Evolutionary conservation across 2,329 filamentous ascomycete genomes (phyloP), one percentile per base, ranked within the genome.

Genomic region (Lojkania enalia): DNA sequence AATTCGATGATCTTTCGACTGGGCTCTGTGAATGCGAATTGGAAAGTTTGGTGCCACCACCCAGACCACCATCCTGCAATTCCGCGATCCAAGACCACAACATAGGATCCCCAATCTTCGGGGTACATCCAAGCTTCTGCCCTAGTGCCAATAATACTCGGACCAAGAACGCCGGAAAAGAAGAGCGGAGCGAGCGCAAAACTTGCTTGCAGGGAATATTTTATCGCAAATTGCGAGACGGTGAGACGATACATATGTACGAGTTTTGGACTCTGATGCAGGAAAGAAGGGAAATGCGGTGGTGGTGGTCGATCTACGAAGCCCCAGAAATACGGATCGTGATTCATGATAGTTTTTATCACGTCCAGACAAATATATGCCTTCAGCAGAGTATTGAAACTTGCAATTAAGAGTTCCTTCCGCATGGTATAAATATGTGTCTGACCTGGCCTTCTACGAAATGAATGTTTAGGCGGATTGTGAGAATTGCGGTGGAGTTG

Each of bases 1-100:
- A 42, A 3, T 12, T 59, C 48, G 18, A 71, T 54, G 0, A 86
- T 57, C 58, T 74, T 80, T 2, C 67, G 68, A 0, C 78, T 72
- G 0, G 86, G 85, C 3, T 83, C 78, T 29, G 80, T 71, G 61
- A 92, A 90, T 2, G 81, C 83, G 43, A 83, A 79, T 1, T 90
- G 86, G 71, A 96, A 95, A 2, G 86, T 85, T 70, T 96, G 91
- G 67, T 97, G 92, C 92, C 92, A 96, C 78, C 84, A 92, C 16
- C 76, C 77, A 33, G 87, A 85, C 92, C 92, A 97, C 71, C 86
- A 87, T 1, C 90, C 91, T 1, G 81, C 78, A 2, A 96, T 74
- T 0, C 92, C 91, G 46, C 82, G 76, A 49, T 90, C 81, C 9
- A 85, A 69, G 2, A 91, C 75, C 19, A 75, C 70, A 0, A 58